Base-by-base conservation (phyloP, 345 rosid species). In the Pistacia vera region DNA sequence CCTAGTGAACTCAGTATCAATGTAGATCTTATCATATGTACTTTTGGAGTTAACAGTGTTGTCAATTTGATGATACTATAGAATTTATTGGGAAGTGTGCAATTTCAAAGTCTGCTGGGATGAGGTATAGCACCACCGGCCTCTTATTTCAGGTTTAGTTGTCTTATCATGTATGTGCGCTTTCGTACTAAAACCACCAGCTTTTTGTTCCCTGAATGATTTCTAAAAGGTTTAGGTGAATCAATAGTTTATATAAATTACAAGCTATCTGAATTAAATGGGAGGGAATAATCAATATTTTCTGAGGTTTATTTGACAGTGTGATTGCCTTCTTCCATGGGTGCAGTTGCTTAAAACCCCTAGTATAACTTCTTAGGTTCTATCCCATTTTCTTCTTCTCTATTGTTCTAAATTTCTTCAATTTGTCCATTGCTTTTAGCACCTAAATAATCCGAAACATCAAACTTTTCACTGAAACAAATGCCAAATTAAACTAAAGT, bases 381-480 rank as follows among this genome's bases (percentile, higher is more conserved):
- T 46, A 67, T 25, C n/a, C 11, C 17, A 17, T 33, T 16, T 4
- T 49, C 55, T 16, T 12, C 25, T 54, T 68, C 12, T 49, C 61
- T 16, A 54, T 30, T 18, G 25, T 54, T 68, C 46, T 33, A 25
- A 30, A 11, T 25, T 25, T 68, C 10, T 68, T 49, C 2, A 10
- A 66, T 10, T 18, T 13, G 58, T 33, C 66, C 12, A 54, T 14
- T 51, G 3, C 28, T 51, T 30, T 20, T 25, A 49, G 51, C 35
- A 51, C 36, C 71, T 51, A 44, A 46, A 66, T 66, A 49, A 49
- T 16, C 71, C 38, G 4, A 13, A 68, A 64, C 12, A 64, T 64
- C 33, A 66, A 66, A 22, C 20, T 8, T 17, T 36, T 17, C 13
- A 56, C 30, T 28, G 28, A 54, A 33, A 35, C n/a, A 49, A 69